These are phyloP conservation scores for Silene coronaria DNA, from an alignment of 179 eudicot species.

Conservation along the genomic window DNA sequence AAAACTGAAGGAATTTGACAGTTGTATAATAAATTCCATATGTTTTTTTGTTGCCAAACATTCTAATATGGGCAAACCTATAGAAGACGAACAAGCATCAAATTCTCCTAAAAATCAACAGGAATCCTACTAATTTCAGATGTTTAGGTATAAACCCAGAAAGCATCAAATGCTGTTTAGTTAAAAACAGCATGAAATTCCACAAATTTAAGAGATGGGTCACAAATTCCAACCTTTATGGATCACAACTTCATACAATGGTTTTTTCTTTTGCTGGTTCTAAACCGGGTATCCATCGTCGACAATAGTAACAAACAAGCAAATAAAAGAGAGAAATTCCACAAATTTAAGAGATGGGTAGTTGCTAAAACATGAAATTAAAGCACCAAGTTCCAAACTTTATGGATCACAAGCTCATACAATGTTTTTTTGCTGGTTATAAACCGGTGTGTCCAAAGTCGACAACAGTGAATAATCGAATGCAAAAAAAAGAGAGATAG, in stretches of 20 bases:
- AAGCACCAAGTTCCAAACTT: constrained; percentile 35
- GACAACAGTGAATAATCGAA: neutral
- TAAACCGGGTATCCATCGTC: too few species aligned
- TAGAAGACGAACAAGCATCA: constrained; percentile 35
- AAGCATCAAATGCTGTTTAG: constrained; percentile 34
- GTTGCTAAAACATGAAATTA: constrained; percentile 34
- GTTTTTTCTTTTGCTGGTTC: too few species aligned
- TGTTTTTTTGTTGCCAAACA: neutral
- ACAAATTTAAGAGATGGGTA: constrained; percentile 35
- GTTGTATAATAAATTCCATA: neutral
- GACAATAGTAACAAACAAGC: neutral
- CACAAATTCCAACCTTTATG: constrained; percentile 32
- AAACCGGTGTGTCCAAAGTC: too few species aligned
- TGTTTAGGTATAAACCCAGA: constrained; percentile 21
- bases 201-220: constrained; percentile 33
- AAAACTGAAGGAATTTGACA: constrained; percentile 12
- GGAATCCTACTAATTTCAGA: constrained; percentile 21
- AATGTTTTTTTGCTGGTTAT: too few species aligned
- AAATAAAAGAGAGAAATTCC: neutral
- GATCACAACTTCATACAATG: constrained; percentile 12
- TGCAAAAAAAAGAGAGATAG: neutral
- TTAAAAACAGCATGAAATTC: constrained; percentile 28
- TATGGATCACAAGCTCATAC: constrained; percentile 18
- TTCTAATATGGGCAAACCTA: constrained; percentile 31
- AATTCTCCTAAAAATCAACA: constrained; percentile 29